Percentiles rank a stretch among this genome's conserved stretches.
Evolutionary conservation across 306 rosid genomes (phyloP).

Genomic region (Cucurbita pepo): DNA sequence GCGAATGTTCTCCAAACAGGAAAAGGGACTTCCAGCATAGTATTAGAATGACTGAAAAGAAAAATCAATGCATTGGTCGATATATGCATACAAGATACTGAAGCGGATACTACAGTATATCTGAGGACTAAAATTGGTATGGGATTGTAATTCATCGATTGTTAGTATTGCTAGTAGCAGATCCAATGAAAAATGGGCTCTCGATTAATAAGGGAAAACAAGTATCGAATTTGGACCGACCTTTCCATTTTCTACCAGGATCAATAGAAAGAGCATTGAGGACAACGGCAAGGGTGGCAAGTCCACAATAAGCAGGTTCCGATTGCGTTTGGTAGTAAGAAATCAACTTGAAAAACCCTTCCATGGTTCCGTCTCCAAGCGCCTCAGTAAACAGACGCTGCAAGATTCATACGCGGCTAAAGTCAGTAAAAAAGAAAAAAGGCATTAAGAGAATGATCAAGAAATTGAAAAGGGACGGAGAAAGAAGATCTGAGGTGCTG

Average conservation of each 20-base stretch:
- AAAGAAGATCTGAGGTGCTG: neutral
- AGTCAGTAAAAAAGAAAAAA: neutral
- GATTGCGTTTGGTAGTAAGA: constrained; percentile 88
- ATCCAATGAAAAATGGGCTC: neutral
- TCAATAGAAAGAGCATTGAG: constrained; percentile 90
- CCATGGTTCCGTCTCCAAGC: constrained; percentile 53
- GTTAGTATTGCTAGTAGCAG: neutral
- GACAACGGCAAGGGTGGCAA: constrained; percentile 65
- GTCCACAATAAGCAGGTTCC: constrained; percentile 82
- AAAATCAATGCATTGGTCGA: neutral
- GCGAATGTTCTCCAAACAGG: neutral
- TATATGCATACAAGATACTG: neutral
- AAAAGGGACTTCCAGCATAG: neutral
- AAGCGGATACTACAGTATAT: neutral
- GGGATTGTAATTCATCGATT: neutral
- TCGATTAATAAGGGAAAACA: neutral
- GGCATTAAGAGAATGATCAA: neutral
- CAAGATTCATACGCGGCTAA: constrained; percentile 1
- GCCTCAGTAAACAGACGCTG: constrained; percentile 58
- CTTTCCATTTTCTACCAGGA: constrained; percentile 99
- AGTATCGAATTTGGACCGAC: constrained; percentile 9
- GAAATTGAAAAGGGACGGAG: neutral
- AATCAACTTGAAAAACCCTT: constrained; percentile 69
- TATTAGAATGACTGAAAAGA: neutral
- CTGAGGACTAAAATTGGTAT: neutral